Conservation (phyloP, 495 filamentous ascomycete genomes). For the Alectoria sarmentosa region DNA sequence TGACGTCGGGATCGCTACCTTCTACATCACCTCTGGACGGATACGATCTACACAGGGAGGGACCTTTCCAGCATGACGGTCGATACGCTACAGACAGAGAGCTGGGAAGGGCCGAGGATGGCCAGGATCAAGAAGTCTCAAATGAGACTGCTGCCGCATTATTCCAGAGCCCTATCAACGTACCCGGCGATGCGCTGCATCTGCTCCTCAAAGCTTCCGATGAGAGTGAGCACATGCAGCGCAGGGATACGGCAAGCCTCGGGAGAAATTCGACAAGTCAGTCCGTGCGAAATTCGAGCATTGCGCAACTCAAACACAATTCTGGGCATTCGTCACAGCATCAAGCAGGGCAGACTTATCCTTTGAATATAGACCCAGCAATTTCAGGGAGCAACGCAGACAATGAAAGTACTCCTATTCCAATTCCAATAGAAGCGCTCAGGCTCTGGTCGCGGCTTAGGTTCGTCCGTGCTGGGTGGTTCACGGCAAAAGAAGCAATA, state of each 20-base stretch:
- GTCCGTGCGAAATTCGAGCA: slow-evolving; percentile 1
- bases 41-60: slow-evolving; percentile 15
- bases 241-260: slow-evolving; percentile 5
- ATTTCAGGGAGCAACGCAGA: slow-evolving; percentile 21
- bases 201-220: slow-evolving; percentile 53
- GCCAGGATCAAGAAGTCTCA: slow-evolving; percentile 37
- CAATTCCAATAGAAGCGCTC: slow-evolving; percentile 48
- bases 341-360: slow-evolving; percentile 27
- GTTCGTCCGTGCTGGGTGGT: slow-evolving; percentile 94
- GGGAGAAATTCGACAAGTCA: slow-evolving; percentile 17
- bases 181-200: slow-evolving; percentile 53
- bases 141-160: slow-evolving; percentile 49
- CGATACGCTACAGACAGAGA: not conserved
- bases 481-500: slow-evolving; percentile 87
- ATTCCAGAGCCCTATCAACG: slow-evolving; percentile 51
- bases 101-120: slow-evolving; percentile 5
- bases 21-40: slow-evolving; percentile 14
- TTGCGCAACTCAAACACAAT: slow-evolving; percentile 23
- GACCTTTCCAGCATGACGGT: not conserved
- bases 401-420: not conserved
- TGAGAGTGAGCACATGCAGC: slow-evolving; percentile 40
- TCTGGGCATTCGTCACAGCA: slow-evolving; percentile 20
- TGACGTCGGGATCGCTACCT: slow-evolving; percentile 12
- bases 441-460: slow-evolving; percentile 83
- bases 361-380: slow-evolving; percentile 20